Evolutionary conservation across 805 yeast genomes (phyloP).

Genomic region (Millerozyma miso): DNA sequence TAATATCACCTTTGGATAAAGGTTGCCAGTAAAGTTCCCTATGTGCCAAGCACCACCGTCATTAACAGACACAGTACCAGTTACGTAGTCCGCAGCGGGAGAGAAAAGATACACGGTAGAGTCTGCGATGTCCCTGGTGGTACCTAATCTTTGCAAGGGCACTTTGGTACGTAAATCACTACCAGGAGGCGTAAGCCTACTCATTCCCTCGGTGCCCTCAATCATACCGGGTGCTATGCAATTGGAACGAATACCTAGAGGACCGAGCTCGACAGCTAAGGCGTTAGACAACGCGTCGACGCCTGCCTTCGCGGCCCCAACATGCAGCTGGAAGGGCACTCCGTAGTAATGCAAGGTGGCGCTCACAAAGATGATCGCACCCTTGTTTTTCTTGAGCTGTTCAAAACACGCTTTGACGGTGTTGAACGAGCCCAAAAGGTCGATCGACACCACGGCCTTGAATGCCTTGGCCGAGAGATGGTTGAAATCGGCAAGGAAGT

Average conservation of each 20-base stretch:
- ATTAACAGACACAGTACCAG: slow-evolving; percentile 77
- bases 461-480: slow-evolving; percentile 41
- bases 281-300: slow-evolving; percentile 82
- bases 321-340: slow-evolving; percentile 67
- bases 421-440: slow-evolving; percentile 38
- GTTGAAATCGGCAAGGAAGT: slow-evolving; percentile 39
- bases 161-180: slow-evolving; percentile 35
- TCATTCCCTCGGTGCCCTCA: slow-evolving; percentile 78
- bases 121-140: slow-evolving; percentile 75
- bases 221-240: slow-evolving; percentile 91
- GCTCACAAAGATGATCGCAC: slow-evolving; percentile 44
- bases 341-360: slow-evolving; percentile 44
- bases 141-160: slow-evolving; percentile 67
- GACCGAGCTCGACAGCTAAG: slow-evolving; percentile 87
- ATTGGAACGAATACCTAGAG: slow-evolving; percentile 78
- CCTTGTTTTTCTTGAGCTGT: slow-evolving; percentile 35
- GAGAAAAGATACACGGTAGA: slow-evolving; percentile 81
- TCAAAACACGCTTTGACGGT: slow-evolving; percentile 38
- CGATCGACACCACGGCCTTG: slow-evolving; percentile 35
- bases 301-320: slow-evolving; percentile 96
- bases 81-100: slow-evolving; percentile 70
- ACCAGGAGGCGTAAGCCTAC: slow-evolving; percentile 48
- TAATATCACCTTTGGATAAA: slow-evolving; percentile 28
- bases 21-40: slow-evolving; percentile 31
- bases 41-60: slow-evolving; percentile 91